These are phyloP conservation scores for Penicillium hesseltinei DNA, from an alignment of 2,329 filamentous ascomycete species.

Conservation along the genomic window DNA sequence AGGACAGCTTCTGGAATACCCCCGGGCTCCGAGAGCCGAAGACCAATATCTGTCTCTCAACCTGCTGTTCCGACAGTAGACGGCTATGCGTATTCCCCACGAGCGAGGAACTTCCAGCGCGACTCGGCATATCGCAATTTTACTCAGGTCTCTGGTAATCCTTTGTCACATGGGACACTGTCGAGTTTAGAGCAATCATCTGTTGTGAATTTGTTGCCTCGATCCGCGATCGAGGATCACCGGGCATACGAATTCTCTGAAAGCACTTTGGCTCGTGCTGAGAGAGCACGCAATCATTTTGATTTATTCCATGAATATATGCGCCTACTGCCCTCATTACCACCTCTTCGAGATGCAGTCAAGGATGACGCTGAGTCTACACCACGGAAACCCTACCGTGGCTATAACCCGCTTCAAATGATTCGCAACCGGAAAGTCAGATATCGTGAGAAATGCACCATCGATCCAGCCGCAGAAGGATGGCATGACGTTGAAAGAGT, in stretches of 20 bases:
- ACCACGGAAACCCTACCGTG: conserved; percentile 52
- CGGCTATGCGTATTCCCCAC: conserved; percentile 17
- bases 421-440: conserved; percentile 87
- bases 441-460: conserved; percentile 69
- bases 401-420: conserved; percentile 89
- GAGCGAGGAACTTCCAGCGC: conserved; percentile 15
- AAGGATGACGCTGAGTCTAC: conserved; percentile 17
- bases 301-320: conserved; percentile 85
- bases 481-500: conserved; percentile 74
- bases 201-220: conserved; percentile 31
- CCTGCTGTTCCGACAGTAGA: conserved; percentile 22
- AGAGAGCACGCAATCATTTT: conserved; percentile 80
- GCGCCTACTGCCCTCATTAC: conserved; percentile 72
- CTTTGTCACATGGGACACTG: conserved; percentile 15
- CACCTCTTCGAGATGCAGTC: conserved; percentile 57
- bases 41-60: conserved; percentile 31
- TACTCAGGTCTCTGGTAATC: conserved; percentile 28
- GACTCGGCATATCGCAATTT: conserved; percentile 19
- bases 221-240: conserved; percentile 29
- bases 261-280: conserved; percentile 76
- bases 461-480: conserved; percentile 72
- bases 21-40: conserved; percentile 46
- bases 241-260: conserved; percentile 61
- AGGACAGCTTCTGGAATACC: conserved; percentile 59
- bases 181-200: conserved; percentile 18